These are phyloP conservation scores for Xylariaceae sp. DNA, from an alignment of 2,329 filamentous ascomycete species.

Conservation along the genomic window DNA sequence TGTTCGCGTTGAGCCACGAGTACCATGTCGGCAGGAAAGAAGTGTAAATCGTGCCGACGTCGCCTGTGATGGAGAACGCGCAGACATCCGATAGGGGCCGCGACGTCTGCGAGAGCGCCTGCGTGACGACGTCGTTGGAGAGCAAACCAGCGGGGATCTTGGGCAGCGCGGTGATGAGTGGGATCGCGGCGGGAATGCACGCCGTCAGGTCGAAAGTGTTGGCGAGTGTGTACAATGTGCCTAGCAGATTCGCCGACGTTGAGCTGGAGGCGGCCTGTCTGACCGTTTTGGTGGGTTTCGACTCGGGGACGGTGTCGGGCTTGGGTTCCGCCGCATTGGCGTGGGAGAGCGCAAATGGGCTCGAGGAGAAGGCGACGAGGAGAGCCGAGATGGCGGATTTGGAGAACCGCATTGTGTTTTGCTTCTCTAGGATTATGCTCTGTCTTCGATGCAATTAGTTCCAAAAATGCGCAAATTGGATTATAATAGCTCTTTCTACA, in stretches of 20 bases:
- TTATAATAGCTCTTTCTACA: too few relatives aligned
- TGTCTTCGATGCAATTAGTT: too few relatives aligned
- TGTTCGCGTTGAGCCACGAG: constrained; percentile 21
- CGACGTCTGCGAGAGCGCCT: constrained; percentile 26
- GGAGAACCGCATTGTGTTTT: constrained; percentile 13
- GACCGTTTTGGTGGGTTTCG: constrained; percentile 8
- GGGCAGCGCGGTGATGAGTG: constrained; percentile 22
- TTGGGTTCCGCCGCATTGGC: constrained; percentile 9
- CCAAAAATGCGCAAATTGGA: too few relatives aligned
- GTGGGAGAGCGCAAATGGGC: constrained; percentile 2
- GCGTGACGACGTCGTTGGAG: constrained; percentile 15
- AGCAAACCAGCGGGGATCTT: constrained; percentile 20
- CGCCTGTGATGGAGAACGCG: constrained; percentile 23
- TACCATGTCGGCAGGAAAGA: constrained; percentile 25
- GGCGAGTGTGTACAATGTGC: constrained; percentile 15
- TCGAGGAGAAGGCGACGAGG: constrained; percentile 1
- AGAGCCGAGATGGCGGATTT: constrained; percentile 8
- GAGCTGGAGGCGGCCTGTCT: constrained; percentile 3
- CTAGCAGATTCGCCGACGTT: constrained; percentile 13
- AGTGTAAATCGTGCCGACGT: constrained; percentile 19
- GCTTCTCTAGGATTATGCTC: too few relatives aligned
- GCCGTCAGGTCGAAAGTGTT: constrained; percentile 17
- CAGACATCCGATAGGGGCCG: constrained; percentile 22
- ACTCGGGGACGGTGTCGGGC: constrained; percentile 10
- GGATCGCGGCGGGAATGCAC: constrained; percentile 21